These are phyloP conservation scores for Anisodus tanguticus DNA, from an alignment of 257 asterid species.

Conservation along the genomic window DNA sequence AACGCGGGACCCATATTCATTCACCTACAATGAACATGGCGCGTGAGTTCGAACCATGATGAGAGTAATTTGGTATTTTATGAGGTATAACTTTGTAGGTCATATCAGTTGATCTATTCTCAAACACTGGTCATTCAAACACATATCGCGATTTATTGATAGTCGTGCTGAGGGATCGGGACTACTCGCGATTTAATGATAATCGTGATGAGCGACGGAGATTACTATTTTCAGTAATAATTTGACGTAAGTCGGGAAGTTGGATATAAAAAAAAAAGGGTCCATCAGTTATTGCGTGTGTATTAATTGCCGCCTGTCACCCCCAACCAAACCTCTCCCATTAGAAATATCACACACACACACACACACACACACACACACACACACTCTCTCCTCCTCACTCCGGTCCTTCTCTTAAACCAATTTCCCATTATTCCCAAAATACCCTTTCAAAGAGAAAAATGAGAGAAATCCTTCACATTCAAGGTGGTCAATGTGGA, in stretches of 20 bases:
- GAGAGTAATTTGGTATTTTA: no score
- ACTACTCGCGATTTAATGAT: no score
- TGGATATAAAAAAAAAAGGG: neutral
- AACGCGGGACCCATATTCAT: constrained; percentile 21
- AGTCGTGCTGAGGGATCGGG: no score
- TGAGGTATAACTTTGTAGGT: no score
- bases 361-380: neutral
- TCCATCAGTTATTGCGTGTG: constrained; percentile 21
- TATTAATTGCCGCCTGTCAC: constrained; percentile 26
- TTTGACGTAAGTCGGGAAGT: no score
- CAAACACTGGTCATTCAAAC: no score
- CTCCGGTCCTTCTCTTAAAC: neutral
- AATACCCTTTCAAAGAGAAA: neutral
- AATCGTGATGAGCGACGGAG: no score
- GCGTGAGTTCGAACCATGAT: no score
- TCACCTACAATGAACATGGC: neutral
- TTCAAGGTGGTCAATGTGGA: constrained; percentile 74
- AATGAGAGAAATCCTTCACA: constrained; percentile 71
- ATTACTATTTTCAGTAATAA: no score
- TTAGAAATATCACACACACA: constrained; percentile 2
- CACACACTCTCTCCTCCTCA: neutral
- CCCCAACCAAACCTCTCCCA: neutral
- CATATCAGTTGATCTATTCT: no score
- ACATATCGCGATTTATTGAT: no score
- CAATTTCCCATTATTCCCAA: no score